Conservation (phyloP, 345 rosid species). For the sweet orange (Citrus sinensis) region DNA sequence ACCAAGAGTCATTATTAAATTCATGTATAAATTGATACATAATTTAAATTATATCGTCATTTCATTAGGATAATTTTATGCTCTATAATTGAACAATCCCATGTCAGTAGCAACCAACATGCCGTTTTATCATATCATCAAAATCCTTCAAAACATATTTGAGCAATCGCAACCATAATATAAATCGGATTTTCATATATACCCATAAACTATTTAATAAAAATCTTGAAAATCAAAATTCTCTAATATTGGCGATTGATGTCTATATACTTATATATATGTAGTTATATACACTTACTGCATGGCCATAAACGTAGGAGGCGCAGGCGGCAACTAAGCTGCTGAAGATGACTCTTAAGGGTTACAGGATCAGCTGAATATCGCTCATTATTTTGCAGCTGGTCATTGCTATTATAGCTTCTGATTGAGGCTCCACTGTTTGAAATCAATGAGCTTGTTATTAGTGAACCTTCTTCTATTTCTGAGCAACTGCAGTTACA, state of each 20-base stretch:
- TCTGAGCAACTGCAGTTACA: background rate
- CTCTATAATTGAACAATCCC: background rate
- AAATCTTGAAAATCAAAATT: no score
- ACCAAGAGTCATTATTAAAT: background rate
- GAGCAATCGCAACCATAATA: no score
- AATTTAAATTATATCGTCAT: background rate
- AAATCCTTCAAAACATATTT: no score
- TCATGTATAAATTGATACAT: background rate
- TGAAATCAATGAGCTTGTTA: background rate
- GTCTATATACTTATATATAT: no score
- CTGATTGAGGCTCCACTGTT: background rate
- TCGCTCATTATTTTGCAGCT: background rate
- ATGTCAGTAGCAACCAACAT: background rate
- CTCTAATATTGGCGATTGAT: no score
- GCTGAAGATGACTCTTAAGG: slow-evolving; percentile 14
- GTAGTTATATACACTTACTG: slow-evolving; percentile 11
- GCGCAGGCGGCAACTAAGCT: slow-evolving; percentile 27
- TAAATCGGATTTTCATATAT: no score
- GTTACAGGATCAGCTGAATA: background rate
- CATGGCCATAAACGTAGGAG: slow-evolving; percentile 30
- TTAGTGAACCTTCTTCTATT: background rate
- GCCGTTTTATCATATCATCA: no score
- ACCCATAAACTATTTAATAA: no score
- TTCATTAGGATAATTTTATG: background rate
- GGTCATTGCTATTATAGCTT: background rate